Conservation (phyloP, 23 red algal genomes). For the Agarophyton chilense region DNA sequence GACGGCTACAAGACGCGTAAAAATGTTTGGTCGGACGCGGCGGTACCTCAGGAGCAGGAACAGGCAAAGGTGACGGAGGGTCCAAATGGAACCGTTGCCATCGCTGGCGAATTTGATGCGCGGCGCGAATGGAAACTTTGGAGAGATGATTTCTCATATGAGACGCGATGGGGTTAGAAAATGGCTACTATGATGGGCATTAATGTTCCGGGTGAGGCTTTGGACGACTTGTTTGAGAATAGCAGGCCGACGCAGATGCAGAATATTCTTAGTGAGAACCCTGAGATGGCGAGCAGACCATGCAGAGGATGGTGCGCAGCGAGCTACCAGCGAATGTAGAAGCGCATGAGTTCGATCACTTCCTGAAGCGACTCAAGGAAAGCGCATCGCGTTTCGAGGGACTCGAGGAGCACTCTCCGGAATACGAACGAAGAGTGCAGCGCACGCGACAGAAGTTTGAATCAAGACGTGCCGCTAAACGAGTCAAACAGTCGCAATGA, state of each 20-base stretch:
- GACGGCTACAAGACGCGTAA: slow-evolving; percentile 12
- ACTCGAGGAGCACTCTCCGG: no score
- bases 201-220: background rate
- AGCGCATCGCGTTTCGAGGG: no score
- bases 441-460: no score
- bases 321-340: background rate
- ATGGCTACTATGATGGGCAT: slow-evolving; percentile 34
- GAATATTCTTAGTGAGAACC: slow-evolving; percentile 9
- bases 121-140: background rate
- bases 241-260: slow-evolving; percentile 26
- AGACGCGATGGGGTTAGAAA: slow-evolving; percentile 8
- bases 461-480: no score
- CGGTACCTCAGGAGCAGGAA: background rate
- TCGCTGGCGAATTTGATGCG: background rate
- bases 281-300: slow-evolving; percentile 31
- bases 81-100: background rate
- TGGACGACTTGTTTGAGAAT: slow-evolving; percentile 34
- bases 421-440: no score
- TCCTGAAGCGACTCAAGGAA: no score
- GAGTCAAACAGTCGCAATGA: no score
- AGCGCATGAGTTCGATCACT: no score
- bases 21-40: background rate
- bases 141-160: slow-evolving; percentile 19
- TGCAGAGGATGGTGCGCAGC: slow-evolving; percentile 7
- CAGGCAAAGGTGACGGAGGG: background rate